Percentiles rank a stretch among this genome's conserved stretches.
phyloP scores from a whole-genome alignment of 257 asterid species.

The Solanum piurae region DNA sequence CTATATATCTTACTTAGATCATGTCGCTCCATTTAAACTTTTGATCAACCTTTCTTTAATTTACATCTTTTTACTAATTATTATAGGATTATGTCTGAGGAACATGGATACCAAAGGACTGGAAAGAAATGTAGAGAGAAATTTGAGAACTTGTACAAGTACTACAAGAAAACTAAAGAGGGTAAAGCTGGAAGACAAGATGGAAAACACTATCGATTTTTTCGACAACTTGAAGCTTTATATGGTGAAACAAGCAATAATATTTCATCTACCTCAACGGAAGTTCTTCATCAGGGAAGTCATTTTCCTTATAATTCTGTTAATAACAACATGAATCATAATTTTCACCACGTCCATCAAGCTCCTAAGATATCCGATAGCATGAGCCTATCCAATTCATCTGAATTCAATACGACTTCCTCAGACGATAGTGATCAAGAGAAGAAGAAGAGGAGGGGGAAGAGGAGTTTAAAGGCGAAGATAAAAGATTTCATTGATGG shows the following conservation, averaged over 20 bases:
- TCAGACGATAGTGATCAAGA: conserved; percentile 37
- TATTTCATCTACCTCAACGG: conserved; percentile 15
- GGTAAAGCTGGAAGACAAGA: conserved; percentile 98
- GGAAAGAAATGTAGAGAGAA: conserved; percentile 98
- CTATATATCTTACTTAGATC: neutral
- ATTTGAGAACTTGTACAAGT: conserved; percentile 88
- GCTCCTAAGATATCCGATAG: conserved; percentile 46
- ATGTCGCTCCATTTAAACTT: neutral
- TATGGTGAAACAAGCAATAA: conserved; percentile 48
- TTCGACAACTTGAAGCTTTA: conserved; percentile 96
- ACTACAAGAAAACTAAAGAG: conserved; percentile 95
- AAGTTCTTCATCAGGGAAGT: neutral
- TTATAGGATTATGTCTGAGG: conserved; percentile 85
- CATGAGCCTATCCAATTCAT: conserved; percentile 67
- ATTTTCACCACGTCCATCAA: neutral
- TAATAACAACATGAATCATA: neutral
- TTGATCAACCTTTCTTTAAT: neutral
- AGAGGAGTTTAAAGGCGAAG: conserved; percentile 48
- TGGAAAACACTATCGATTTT: conserved; percentile 90
- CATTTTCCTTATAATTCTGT: neutral
- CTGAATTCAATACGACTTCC: conserved; percentile 45
- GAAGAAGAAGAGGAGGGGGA: conserved; percentile 28
- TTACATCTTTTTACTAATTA: neutral
- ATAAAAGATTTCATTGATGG: conserved; percentile 59
- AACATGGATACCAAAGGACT: conserved; percentile 86